A percentile compares a stretch with the other conserved stretches of the same genome.
Evolutionary conservation across 768 basidiomycete genomes (phyloP).

Genomic region (Russula lepida): DNA sequence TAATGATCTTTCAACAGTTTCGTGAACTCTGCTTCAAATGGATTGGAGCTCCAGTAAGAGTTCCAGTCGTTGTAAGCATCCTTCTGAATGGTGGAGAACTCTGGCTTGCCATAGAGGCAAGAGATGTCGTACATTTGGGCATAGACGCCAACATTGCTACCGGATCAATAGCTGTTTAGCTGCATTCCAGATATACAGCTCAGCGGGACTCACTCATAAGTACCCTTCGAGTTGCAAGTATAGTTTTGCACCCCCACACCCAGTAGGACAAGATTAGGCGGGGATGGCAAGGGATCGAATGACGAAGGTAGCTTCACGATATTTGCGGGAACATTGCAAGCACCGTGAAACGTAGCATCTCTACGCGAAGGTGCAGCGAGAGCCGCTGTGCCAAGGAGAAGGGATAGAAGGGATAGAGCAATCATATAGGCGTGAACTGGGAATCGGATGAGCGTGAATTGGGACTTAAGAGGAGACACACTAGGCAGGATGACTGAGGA

Average conservation of each 20-base stretch:
- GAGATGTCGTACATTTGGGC: constrained; percentile 15
- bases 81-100: not conserved
- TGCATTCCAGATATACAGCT: not conserved
- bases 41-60: too few species aligned
- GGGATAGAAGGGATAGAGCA: not conserved
- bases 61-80: not conserved
- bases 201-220: constrained; percentile 3
- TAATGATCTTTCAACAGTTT: too few species aligned
- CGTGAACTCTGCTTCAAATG: too few species aligned
- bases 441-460: too few species aligned
- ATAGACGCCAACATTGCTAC: constrained; percentile 11
- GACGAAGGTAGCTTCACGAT: not conserved
- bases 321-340: not conserved
- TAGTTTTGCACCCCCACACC: constrained; percentile 7
- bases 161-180: not conserved
- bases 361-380: not conserved
- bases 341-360: too few species aligned
- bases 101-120: not conserved
- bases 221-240: not conserved
- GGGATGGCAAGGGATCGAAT: not conserved
- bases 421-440: too few species aligned
- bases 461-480: not conserved
- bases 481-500: too few species aligned
- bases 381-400: not conserved
- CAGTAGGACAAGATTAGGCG: not conserved